Base-by-base conservation (phyloP, 352 stramenopile species). In the Phytophthora uliginosa region DNA sequence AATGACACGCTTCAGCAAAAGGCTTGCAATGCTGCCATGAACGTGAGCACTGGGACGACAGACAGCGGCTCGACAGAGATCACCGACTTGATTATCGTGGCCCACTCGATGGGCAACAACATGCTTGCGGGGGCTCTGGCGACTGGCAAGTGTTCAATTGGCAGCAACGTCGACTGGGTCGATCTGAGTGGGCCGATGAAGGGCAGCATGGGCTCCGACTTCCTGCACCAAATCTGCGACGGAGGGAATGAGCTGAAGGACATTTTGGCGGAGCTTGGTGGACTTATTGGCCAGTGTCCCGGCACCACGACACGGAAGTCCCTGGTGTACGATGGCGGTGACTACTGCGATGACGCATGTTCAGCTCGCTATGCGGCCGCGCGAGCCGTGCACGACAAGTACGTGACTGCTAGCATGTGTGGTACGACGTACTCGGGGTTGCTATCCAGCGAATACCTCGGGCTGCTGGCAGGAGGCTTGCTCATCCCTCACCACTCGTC, bases 71-170 rank as follows among this genome's bases (percentile, higher is more conserved):
- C 69, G 18, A 88, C 78, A 3, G 78, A 82, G 48, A 84, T 87
- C 51, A 71, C 81, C 34, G 70, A 90, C 63, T 71, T 83, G 20
- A 90, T 89, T 55, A 68, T 92, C 28, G 65, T 92, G 6, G 70
- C 76, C 2, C 81, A 90, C 53, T 92, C 84, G 12, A 89, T 90
- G 81, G 84, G 82, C n/a, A 88, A 86, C 65, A 74, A 86, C 54
- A 86, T 89, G 75, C 20, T 89, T 10, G 82, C 67, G 1, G 73
- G 78, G 17, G 85, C 85, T 0, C 57, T 90, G 17, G 81, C 78
- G 28, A 82, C 68, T 28, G 75, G 64, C 3, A 81, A 85, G 57
- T 92, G 83, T 48, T 77, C 69, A 12, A 77, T 90, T 5, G 81
- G 63, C 8, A 55, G 47, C 4, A 78, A 74, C 33, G 72, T 81